These are phyloP conservation scores for Moricandia moricandioides DNA, from an alignment of 345 rosid species.

Conservation along the genomic window DNA sequence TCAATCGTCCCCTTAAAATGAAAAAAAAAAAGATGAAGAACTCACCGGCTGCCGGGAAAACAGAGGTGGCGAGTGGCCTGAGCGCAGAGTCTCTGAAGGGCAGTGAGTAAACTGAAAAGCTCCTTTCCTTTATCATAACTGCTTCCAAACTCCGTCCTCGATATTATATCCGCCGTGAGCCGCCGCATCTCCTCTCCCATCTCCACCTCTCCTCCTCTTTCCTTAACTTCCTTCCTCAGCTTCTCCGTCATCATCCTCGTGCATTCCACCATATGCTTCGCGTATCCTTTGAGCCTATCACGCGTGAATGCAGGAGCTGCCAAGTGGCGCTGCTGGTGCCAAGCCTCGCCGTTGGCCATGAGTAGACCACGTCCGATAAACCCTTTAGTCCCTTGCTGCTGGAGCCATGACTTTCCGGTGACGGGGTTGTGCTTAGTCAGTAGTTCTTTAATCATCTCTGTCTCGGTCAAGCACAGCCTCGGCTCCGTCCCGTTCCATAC, in stretches of 20 bases:
- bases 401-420: conserved; percentile 90
- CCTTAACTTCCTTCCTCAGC: conserved; percentile 44
- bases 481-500: conserved; percentile 93
- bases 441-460: conserved; percentile 72
- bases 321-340: conserved; percentile 61
- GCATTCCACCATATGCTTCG: conserved; percentile 83
- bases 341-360: conserved; percentile 69
- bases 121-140: conserved; percentile 80
- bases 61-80: conserved; percentile 81
- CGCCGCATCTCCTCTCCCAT: conserved; percentile 69
- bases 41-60: conserved; percentile 89
- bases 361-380: conserved; percentile 79
- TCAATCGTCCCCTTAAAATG: too few species aligned
- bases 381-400: conserved; percentile 83
- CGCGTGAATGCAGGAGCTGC: conserved; percentile 61
- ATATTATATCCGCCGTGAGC: conserved; percentile 83
- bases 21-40: not conserved
- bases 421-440: conserved; percentile 62
- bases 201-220: conserved; percentile 85
- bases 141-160: conserved; percentile 78
- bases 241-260: conserved; percentile 57
- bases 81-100: conserved; percentile 67
- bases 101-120: conserved; percentile 62
- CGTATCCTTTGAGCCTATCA: conserved; percentile 72
- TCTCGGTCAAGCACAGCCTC: conserved; percentile 72